Evolutionary conservation across 306 rosid genomes (phyloP).

Genomic region (Quercus ilex): DNA sequence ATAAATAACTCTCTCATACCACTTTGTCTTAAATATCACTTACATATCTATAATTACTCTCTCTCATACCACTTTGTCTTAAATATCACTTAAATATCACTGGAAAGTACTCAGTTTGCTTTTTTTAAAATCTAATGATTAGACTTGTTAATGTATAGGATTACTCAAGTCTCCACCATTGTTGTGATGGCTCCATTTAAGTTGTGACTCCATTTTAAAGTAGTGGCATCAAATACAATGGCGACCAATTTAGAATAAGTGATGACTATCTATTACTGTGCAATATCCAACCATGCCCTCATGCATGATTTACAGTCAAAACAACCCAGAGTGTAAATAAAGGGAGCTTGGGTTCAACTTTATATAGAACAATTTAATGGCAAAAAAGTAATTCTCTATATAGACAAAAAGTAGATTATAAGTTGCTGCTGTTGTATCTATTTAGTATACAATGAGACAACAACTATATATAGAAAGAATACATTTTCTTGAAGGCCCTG

Average conservation of each 20-base stretch:
- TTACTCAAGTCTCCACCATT: neutral
- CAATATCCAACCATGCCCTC: neutral
- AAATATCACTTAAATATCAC: neutral
- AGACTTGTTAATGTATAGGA: neutral
- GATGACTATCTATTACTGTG: neutral
- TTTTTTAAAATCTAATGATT: neutral
- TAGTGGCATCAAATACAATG: neutral
- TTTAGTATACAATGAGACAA: conserved; percentile 16
- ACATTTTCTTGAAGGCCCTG: conserved; percentile 15
- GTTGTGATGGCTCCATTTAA: neutral
- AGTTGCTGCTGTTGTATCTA: conserved; percentile 16
- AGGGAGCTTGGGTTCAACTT: neutral
- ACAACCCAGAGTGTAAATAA: neutral
- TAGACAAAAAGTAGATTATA: neutral
- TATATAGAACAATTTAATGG: neutral
- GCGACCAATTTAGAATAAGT: neutral
- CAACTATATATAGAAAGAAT: neutral
- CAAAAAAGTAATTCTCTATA: neutral
- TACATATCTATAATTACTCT: neutral
- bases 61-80: neutral
- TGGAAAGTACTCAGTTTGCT: neutral
- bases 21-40: neutral
- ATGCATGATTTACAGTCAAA: neutral
- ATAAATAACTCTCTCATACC: neutral
- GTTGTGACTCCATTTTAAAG: neutral